Evolutionary conservation across 139 green algal genomes (phyloP), one percentile per base, ranked within the genome.

Genomic region (Deuterostichococcus epilithicus): DNA sequence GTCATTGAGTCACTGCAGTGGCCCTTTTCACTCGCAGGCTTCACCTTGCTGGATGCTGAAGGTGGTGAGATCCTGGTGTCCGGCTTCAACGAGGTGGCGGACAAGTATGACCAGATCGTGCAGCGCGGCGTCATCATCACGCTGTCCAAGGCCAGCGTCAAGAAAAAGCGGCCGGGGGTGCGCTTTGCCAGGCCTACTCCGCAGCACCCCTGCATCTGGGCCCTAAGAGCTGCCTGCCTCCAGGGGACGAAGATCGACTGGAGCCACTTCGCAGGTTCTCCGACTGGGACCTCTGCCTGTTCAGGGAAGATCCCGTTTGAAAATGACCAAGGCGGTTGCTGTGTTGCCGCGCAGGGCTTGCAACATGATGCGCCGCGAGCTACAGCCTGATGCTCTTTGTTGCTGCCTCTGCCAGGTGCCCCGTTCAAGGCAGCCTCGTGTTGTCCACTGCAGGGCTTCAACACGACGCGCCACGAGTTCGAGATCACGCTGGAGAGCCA

Each of bases 401-500:
- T 65, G n/a, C n/a, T n/a, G n/a, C n/a, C n/a, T n/a, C n/a, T n/a
- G n/a, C n/a, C n/a, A n/a, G n/a, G n/a, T n/a, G n/a, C n/a, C n/a
- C n/a, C n/a, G n/a, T n/a, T n/a, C n/a, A n/a, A n/a, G n/a, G n/a
- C n/a, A n/a, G n/a, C n/a, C n/a, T n/a, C n/a, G n/a, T n/a, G n/a
- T n/a, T n/a, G n/a, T n/a, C n/a, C n/a, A n/a, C n/a, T 73, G 60
- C 79, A 90, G 84, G 77, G 87, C 69, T 97, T 86, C 86, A 93
- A 93, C 80, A 76, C 88, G 72, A 91, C 91, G 34, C 89, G 85
- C 39, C 92, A 97, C 75, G 86, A 97, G 38, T 97, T 91, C 83
- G 95, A 98, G 85, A 95, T 98, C 73, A 85, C 80, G n/a, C 82
- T 98, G 68, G 92, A 97, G 68, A 84, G 81, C 42, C 73, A 83